A percentile compares a stretch with the other conserved stretches of the same genome.
Evolutionary conservation across 2,329 filamentous ascomycete species (phyloP).

Genomic region (Penicillium sp.): DNA sequence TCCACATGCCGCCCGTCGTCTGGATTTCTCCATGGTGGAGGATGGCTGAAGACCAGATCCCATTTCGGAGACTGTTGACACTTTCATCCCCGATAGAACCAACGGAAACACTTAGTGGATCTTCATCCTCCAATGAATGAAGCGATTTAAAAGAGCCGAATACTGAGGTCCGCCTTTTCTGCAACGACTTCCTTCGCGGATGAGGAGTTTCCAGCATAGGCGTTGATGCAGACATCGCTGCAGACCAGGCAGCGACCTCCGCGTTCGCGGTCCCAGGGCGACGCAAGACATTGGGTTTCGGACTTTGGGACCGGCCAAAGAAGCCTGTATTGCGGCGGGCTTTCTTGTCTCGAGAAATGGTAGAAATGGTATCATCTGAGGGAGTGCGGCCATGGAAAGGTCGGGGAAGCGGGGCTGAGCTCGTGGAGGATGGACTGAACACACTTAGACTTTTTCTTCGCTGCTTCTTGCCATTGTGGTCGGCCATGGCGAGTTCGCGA

Average conservation of each 20-base stretch:
- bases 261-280: constrained; percentile 29
- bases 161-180: constrained; percentile 50
- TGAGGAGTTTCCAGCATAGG: constrained; percentile 28
- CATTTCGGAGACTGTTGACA: constrained; percentile 29
- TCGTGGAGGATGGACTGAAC: constrained; percentile 28
- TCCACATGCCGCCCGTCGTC: constrained; percentile 63
- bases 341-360: constrained; percentile 31
- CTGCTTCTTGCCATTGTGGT: constrained; percentile 30
- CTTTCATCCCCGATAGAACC: constrained; percentile 48
- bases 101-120: constrained; percentile 49
- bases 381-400: constrained; percentile 33
- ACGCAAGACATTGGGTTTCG: constrained; percentile 24
- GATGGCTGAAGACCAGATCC: constrained; percentile 45
- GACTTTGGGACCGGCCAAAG: constrained; percentile 29
- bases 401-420: constrained; percentile 19
- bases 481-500: constrained; percentile 27
- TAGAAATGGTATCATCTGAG: constrained; percentile 33
- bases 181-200: constrained; percentile 41
- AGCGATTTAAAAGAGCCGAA: constrained; percentile 56
- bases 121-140: constrained; percentile 50
- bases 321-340: constrained; percentile 38
- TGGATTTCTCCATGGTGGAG: constrained; percentile 66
- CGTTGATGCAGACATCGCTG: constrained; percentile 19
- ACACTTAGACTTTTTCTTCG: constrained; percentile 35
- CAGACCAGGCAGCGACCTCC: constrained; percentile 22